Evolutionary conservation across 169 alveolate species (phyloP).

Genomic region (Perkinsus marinus): DNA sequence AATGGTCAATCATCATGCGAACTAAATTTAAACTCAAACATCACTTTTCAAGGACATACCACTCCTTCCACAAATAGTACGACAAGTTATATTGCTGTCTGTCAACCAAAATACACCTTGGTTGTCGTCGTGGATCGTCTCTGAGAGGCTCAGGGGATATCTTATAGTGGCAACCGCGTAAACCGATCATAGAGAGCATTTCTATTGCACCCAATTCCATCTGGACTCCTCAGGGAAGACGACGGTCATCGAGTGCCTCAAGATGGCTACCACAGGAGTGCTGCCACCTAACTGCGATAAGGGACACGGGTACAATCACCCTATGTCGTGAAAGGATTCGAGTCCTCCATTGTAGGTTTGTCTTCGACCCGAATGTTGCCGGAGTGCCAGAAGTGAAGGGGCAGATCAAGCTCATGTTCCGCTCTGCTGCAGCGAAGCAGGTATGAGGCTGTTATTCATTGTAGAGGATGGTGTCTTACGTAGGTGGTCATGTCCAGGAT

Average conservation of each 20-base stretch:
- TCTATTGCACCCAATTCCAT: background rate
- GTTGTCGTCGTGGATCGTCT: too few species aligned
- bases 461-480: background rate
- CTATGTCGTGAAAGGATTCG: slow-evolving; percentile 46
- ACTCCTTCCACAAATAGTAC: too few species aligned
- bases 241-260: slow-evolving; percentile 78
- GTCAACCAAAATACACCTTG: too few species aligned
- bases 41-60: too few species aligned
- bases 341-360: background rate
- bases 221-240: slow-evolving; percentile 46
- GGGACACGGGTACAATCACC: slow-evolving; percentile 86
- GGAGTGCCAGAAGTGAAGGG: slow-evolving; percentile 68
- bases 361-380: slow-evolving; percentile 26
- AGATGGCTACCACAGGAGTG: slow-evolving; percentile 82
- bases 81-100: too few species aligned
- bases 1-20: too few species aligned
- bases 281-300: slow-evolving; percentile 87
- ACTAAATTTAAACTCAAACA: too few species aligned
- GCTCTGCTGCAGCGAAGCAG: slow-evolving; percentile 33
- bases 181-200: too few species aligned
- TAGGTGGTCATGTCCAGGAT: background rate
- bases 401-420: slow-evolving; percentile 56
- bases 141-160: too few species aligned
- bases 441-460: slow-evolving; percentile 5
- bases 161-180: too few species aligned